Percentiles rank a stretch among this genome's conserved stretches.
phyloP scores from a whole-genome alignment of 495 filamentous ascomycete genomes.

The Trichodelitschia bisporula region DNA sequence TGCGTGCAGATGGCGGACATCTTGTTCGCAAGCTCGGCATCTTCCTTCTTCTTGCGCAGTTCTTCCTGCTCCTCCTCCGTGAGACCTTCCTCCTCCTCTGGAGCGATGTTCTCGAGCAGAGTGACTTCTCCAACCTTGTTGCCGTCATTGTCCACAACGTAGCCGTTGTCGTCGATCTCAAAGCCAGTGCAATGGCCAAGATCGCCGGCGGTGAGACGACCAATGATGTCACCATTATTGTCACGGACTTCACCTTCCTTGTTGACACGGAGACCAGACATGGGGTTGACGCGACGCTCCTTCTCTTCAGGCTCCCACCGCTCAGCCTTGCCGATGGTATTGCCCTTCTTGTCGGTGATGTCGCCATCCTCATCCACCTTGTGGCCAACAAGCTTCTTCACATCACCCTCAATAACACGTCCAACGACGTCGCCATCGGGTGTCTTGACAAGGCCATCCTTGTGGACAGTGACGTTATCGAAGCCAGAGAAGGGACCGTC shows the following conservation, averaged over 20 bases:
- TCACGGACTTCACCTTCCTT: conserved; percentile 65
- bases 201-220: conserved; percentile 51
- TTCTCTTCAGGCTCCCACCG: conserved; percentile 61
- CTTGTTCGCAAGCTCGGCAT: conserved; percentile 52
- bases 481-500: conserved; percentile 66
- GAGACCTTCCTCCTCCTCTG: conserved; percentile 22
- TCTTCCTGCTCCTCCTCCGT: conserved; percentile 26
- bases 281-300: conserved; percentile 36
- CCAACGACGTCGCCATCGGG: conserved; percentile 42
- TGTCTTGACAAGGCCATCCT: conserved; percentile 47
- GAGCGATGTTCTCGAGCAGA: conserved; percentile 49
- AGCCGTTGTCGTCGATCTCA: conserved; percentile 66
- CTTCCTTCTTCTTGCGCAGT: conserved; percentile 35
- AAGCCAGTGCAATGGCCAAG: conserved; percentile 46
- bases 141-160: conserved; percentile 62
- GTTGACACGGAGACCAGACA: conserved; percentile 57
- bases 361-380: conserved; percentile 67
- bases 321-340: conserved; percentile 56
- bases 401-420: conserved; percentile 45
- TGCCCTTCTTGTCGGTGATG: conserved; percentile 59
- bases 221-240: conserved; percentile 57
- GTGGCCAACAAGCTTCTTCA: conserved; percentile 45
- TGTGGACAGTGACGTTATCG: conserved; percentile 42
- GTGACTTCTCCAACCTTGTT: conserved; percentile 61
- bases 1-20: conserved; percentile 51